Evolutionary conservation across 331 rosid species (phyloP).

Genomic region (Acacia pycnantha): DNA sequence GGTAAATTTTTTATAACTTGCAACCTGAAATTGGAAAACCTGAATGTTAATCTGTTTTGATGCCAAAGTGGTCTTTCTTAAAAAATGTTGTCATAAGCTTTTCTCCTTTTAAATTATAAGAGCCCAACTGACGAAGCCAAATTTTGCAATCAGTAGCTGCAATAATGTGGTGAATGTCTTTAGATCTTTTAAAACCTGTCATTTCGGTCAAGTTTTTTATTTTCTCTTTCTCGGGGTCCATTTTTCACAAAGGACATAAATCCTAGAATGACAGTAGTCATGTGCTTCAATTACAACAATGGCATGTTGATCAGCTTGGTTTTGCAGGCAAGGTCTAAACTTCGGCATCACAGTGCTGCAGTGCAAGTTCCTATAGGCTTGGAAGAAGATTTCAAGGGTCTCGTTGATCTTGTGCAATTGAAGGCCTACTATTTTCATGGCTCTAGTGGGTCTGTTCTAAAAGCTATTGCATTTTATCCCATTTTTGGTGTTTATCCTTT

Average conservation of each 20-base stretch:
- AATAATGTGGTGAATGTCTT: background rate
- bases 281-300: background rate
- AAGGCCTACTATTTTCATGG: constrained; percentile 89
- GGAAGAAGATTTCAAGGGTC: constrained; percentile 92
- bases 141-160: constrained; percentile 8
- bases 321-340: constrained; percentile 90
- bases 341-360: constrained; percentile 96
- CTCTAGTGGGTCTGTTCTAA: constrained; percentile 68
- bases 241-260: background rate
- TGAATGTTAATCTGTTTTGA: constrained; percentile 12
- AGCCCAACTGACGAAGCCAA: constrained; percentile 1
- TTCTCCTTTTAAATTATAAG: background rate
- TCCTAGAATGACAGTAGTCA: background rate
- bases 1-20: background rate
- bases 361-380: constrained; percentile 93
- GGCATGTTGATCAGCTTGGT: constrained; percentile 22
- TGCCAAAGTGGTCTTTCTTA: background rate
- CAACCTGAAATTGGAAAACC: background rate
- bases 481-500: background rate
- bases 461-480: constrained; percentile 11
- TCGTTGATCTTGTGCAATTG: constrained; percentile 83
- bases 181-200: background rate
- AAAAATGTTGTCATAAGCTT: background rate
- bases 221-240: background rate
- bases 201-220: background rate